Base-by-base conservation (phyloP, 768 basidiomycete genomes). In the Russula dissimulans region DNA sequence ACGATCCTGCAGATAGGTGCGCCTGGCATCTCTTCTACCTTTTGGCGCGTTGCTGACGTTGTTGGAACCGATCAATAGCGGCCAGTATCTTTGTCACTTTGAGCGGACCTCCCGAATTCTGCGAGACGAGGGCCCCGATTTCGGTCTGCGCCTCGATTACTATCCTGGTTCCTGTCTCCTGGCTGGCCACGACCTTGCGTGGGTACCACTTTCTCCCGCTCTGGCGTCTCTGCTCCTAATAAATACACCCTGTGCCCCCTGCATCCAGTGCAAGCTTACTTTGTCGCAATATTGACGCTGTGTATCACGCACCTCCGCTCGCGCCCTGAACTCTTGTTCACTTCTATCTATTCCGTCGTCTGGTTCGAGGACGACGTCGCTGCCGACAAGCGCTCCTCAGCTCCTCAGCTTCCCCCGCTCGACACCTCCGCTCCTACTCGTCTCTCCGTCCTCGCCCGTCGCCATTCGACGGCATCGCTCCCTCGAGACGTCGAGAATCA, bases 321-420 rank as follows among this genome's bases (percentile, higher is more conserved):
- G 10, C 68, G 79, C 62, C 75, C 78, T 9, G 71, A 72, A 46
- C 72, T 89, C 56, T 88, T 85, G 85, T 70, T 52, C 32, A 73
- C 72, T 44, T 75, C 78, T 10, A 69, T 87, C 38, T 79, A 79
- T 61, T 68, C 73, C 14, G 73, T 86, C 18, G 76, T 77, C 15
- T 89, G 87, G 87, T 89, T 85, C 67, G 44, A 68, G 59, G 60
- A 55, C 3, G 54, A 42, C 6, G 41, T 47, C 29, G 47, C 15
- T 14, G 32, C n/a, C 32, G 54, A 26, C 51, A 64, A 32, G n/a
- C 43, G 56, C 5, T 31, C 14, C 51, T 34, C 49, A 9, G 51
- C 3, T 49, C 56, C 67, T 42, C 60, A 64, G 45, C 38, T 66
- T 1, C 64, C 45, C 26, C 64, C 66, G 38, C 48, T 67, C 52